Evolutionary conservation across 164 flowering plant genomes (phyloP), one percentile per base, ranked within the genome.

Genomic region (Saururus chinensis): DNA sequence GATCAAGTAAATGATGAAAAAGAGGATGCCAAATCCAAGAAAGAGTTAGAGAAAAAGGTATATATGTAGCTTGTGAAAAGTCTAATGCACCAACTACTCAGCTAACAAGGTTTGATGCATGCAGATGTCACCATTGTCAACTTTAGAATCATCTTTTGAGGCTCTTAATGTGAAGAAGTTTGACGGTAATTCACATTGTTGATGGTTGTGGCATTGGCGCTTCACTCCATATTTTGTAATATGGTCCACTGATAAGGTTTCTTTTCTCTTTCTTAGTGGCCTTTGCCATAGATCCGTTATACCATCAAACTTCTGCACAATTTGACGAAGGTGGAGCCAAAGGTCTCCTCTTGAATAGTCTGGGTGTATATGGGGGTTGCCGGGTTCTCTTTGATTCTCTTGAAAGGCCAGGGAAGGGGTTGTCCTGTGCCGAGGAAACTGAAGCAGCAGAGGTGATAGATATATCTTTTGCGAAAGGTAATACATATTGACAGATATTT

Each of bases 321-420:
- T 87, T 90, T 78, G 99, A 95, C 77, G 99, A 95, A 85, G 99
- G 99, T 62, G 97, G 99, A 56, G 96, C 95, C 1, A 95, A 81
- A 75, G 99, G 99, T 70, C 86, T 95, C 40, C 73, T 95, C 57
- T 66, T 95, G 83, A 88, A 87, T 73, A 95, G 82, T 75, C 95
- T 95, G 65, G 97, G 99, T 68, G 85, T 95, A n/a, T 88, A 85
- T 79, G 93, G 83, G 61, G 84, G 77, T 21, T 90, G 99, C 73
- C 79, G 86, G 20, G 87, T 95, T 60, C 84, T 95, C 54, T 95
- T 95, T 77, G 97, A 95, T 81, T 95, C 99, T 42, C 58, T 64
- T 58, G 99, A 95, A 79, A 73, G 75, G 35, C 99, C 97, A 23
- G 97, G 88, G 73, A 88, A 81, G 74, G 77, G 74, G 62, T 66